Evolutionary conservation across 169 alveolate genomes (phyloP).

Genomic region (Perkinsus olseni): DNA sequence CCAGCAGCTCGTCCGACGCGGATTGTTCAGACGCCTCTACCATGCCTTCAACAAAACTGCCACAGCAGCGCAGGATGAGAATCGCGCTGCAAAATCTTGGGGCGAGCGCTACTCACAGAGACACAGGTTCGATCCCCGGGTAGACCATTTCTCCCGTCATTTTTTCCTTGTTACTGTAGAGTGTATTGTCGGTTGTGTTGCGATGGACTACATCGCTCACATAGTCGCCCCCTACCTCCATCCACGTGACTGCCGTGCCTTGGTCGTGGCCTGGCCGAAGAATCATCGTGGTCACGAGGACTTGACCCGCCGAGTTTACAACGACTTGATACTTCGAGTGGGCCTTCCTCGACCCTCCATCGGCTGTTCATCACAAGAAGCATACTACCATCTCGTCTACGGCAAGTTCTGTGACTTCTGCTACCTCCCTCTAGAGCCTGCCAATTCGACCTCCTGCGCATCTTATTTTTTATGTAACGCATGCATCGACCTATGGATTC

Average conservation of each 20-base stretch:
- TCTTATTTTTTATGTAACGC: background rate
- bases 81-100: no score
- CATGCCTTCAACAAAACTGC: no score
- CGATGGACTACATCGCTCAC: background rate
- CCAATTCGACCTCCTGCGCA: background rate
- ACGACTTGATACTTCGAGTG: background rate
- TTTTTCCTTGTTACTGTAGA: no score
- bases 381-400: background rate
- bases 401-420: background rate
- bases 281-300: background rate
- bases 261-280: background rate
- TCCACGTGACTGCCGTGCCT: background rate
- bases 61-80: no score
- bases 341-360: background rate
- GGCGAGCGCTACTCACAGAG: no score
- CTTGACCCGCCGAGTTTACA: background rate
- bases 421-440: background rate
- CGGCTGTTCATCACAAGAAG: background rate
- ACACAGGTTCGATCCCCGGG: background rate
- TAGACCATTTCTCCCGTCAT: background rate
- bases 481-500: background rate
- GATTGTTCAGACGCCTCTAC: no score
- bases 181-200: no score
- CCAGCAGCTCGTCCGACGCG: no score
- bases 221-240: background rate